These are phyloP conservation scores for Piper longum DNA, from an alignment of 164 flowering plant species.

Conservation along the genomic window DNA sequence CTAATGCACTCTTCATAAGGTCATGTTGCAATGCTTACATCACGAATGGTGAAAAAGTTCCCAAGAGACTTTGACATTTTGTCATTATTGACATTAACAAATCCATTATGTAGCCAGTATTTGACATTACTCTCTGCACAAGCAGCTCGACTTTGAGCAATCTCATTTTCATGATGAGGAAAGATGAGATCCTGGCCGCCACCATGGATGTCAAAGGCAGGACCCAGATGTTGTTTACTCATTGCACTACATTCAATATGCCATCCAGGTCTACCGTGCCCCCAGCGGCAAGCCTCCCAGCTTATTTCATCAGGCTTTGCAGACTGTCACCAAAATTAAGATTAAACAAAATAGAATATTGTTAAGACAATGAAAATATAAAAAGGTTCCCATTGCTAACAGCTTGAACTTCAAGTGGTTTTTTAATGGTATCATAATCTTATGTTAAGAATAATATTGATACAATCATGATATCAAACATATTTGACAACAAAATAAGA, in stretches of 20 bases:
- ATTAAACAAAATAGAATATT: too few species aligned
- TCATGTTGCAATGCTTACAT: slow-evolving; percentile 22
- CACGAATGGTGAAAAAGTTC: slow-evolving; percentile 83
- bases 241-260: slow-evolving; percentile 99
- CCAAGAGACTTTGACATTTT: slow-evolving; percentile 92
- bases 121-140: slow-evolving; percentile 50
- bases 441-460: too few species aligned
- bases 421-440: too few species aligned
- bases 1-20: neutral
- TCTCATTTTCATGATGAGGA: slow-evolving; percentile 97
- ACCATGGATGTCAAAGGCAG: slow-evolving; percentile 84
- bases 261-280: slow-evolving; percentile 97
- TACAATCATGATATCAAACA: too few species aligned
- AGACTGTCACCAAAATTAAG: slow-evolving; percentile 28
- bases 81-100: slow-evolving; percentile 68
- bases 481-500: too few species aligned
- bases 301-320: slow-evolving; percentile 84
- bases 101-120: slow-evolving; percentile 94
- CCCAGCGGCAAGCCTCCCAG: slow-evolving; percentile 92
- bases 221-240: slow-evolving; percentile 72
- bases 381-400: neutral
- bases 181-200: slow-evolving; percentile 89
- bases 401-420: too few species aligned
- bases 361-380: neutral
- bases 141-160: slow-evolving; percentile 86